Conservation (phyloP, 148 eudicot species). For the Camellia lanceoleosa region DNA sequence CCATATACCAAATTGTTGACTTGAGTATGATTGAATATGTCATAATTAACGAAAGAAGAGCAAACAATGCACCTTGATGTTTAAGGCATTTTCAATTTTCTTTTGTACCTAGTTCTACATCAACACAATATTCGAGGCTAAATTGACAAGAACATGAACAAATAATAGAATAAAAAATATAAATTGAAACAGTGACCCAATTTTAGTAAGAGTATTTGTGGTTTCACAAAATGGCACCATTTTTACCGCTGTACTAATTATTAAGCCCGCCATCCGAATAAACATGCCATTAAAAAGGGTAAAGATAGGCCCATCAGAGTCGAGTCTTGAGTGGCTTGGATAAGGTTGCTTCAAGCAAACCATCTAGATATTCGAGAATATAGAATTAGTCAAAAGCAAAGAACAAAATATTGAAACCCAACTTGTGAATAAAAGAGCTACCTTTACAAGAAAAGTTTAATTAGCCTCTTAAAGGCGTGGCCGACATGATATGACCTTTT, state of each 20-base stretch:
- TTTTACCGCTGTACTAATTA: constrained; percentile 69
- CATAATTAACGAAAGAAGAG: neutral
- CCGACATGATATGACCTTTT: neutral
- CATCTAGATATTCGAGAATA: constrained; percentile 52
- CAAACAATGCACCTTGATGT: neutral
- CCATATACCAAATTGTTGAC: neutral
- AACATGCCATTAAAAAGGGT: constrained; percentile 67
- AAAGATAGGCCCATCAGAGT: constrained; percentile 71
- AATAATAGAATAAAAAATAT: neutral
- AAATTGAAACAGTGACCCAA: neutral
- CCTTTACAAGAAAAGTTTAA: neutral
- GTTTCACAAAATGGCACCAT: neutral
- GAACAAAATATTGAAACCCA: neutral
- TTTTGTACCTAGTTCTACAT: neutral
- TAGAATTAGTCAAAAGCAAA: constrained; percentile 22
- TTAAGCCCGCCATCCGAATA: constrained; percentile 51
- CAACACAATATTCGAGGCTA: neutral
- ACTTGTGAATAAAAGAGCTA: neutral
- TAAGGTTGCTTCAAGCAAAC: constrained; percentile 92
- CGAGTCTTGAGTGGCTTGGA: constrained; percentile 79
- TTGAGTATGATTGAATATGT: neutral
- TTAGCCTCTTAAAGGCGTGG: neutral
- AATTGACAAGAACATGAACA: neutral
- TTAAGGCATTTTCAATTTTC: neutral
- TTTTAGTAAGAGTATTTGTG: neutral